Percentiles rank a stretch among this genome's conserved stretches.
Evolutionary conservation across 1,284 basidiomycete genomes (phyloP).

Genomic region (Cryptococcus amylolentus): DNA sequence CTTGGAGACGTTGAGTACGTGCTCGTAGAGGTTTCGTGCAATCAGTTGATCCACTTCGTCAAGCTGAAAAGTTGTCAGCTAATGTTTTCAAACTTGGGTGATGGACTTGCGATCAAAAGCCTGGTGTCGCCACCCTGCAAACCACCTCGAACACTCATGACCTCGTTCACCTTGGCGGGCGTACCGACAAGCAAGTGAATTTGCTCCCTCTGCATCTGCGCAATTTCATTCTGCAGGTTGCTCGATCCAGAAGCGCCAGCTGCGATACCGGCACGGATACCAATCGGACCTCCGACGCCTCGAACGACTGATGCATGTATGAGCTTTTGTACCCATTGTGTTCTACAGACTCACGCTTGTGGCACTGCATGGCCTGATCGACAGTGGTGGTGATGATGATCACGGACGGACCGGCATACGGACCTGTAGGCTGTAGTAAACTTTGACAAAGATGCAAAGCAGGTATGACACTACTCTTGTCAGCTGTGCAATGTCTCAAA

Average conservation of each 20-base stretch:
- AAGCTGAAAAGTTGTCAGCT: slow-evolving; percentile 49
- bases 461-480: slow-evolving; percentile 63
- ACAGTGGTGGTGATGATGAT: slow-evolving; percentile 96
- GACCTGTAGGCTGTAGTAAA: slow-evolving; percentile 56
- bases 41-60: slow-evolving; percentile 98
- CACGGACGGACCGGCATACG: slow-evolving; percentile 74
- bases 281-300: slow-evolving; percentile 85
- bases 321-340: not conserved
- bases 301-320: slow-evolving; percentile 66
- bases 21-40: slow-evolving; percentile 91
- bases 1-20: slow-evolving; percentile 87
- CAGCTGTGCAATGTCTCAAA: not conserved
- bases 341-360: slow-evolving; percentile 57
- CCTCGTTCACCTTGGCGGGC: slow-evolving; percentile 88
- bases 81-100: not conserved
- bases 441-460: slow-evolving; percentile 78
- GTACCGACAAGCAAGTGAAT: slow-evolving; percentile 96
- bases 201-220: slow-evolving; percentile 78
- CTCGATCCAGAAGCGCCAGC: slow-evolving; percentile 66
- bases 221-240: slow-evolving; percentile 73
- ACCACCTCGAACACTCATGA: slow-evolving; percentile 68
- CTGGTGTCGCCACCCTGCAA: slow-evolving; percentile 76
- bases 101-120: slow-evolving; percentile 63
- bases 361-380: slow-evolving; percentile 96
- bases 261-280: slow-evolving; percentile 79